Evolutionary conservation across 805 yeast genomes (phyloP).

Genomic region (Wickerhamomyces kurtzmanii): DNA sequence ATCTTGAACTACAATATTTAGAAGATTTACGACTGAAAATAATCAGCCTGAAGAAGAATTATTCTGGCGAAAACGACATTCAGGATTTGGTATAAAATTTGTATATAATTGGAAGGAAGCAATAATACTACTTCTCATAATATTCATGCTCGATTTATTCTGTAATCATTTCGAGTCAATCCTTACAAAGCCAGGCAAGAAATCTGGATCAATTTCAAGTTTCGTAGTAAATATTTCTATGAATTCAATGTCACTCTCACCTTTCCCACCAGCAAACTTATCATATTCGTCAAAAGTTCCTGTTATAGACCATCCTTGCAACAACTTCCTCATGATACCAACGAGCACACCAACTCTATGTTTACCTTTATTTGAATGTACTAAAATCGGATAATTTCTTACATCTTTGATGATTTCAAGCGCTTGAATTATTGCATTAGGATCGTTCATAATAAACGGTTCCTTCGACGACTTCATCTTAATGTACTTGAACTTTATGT

Average conservation of each 20-base stretch:
- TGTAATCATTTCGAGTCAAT: no score
- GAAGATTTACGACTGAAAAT: no score
- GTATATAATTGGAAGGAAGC: no score
- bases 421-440: constrained; percentile 46
- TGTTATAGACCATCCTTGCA: constrained; percentile 90
- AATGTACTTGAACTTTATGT: constrained; percentile 47
- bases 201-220: constrained; percentile 33
- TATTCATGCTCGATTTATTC: no score
- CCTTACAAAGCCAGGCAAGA: constrained; percentile 57
- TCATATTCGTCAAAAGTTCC: constrained; percentile 93
- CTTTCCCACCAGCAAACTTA: constrained; percentile 88
- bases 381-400: constrained; percentile 75
- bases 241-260: constrained; percentile 84
- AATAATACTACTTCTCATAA: no score
- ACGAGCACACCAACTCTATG: constrained; percentile 90
- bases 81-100: no score
- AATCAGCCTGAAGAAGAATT: no score
- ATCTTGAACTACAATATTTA: no score
- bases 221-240: constrained; percentile 74
- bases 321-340: constrained; percentile 76
- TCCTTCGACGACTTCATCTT: constrained; percentile 68
- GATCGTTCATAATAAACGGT: constrained; percentile 53
- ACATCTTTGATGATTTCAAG: constrained; percentile 46
- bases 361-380: constrained; percentile 96
- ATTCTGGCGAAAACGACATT: no score